Evolutionary conservation across 1,139 yeast genomes (phyloP).

Genomic region (Blastobotrys illinoisensis): DNA sequence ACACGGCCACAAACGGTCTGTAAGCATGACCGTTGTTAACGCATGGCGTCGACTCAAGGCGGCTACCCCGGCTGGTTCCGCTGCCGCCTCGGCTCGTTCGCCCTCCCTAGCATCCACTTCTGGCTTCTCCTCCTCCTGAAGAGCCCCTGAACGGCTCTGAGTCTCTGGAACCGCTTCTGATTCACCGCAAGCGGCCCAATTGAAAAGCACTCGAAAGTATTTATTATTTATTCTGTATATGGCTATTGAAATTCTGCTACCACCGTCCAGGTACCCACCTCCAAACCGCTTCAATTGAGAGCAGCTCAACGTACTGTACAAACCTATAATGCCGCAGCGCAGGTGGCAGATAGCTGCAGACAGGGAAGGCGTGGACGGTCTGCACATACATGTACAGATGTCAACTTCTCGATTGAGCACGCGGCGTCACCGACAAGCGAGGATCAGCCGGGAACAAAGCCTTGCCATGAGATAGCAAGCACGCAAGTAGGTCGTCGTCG

Average conservation of each 20-base stretch:
- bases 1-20: neutral
- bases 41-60: neutral
- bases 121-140: neutral
- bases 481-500: too few relatives aligned
- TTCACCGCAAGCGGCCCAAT: too few relatives aligned
- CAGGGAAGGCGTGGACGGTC: neutral
- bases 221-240: neutral
- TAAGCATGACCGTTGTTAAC: neutral
- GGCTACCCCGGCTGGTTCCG: neutral
- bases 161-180: too few relatives aligned
- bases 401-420: neutral
- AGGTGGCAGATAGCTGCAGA: neutral
- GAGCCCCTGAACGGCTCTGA: too few relatives aligned
- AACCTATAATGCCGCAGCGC: neutral
- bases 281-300: too few relatives aligned
- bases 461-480: too few relatives aligned
- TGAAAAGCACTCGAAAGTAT: neutral
- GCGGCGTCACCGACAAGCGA: neutral
- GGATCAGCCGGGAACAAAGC: neutral
- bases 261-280: neutral
- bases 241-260: neutral
- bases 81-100: neutral
- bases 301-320: too few relatives aligned
- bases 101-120: neutral
- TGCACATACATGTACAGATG: neutral